phyloP scores from a whole-genome alignment of 805 yeast genomes.

The Komagataella mondaviorum region DNA sequence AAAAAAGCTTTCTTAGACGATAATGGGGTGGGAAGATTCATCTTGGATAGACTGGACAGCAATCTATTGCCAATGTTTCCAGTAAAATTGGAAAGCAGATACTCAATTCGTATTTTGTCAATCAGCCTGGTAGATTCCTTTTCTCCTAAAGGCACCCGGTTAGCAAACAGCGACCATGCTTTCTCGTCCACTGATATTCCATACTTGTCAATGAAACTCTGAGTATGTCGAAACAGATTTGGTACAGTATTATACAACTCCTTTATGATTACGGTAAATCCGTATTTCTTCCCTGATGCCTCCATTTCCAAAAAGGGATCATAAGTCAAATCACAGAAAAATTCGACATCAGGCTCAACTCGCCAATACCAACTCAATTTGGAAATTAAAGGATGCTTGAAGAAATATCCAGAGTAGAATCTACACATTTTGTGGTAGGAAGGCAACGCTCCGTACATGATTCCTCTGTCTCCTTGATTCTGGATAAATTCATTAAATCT shows the following conservation, averaged over 20 bases:
- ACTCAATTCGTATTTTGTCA: conserved; percentile 11
- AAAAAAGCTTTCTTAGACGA: conserved; percentile 16
- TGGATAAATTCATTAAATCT: conserved; percentile 45
- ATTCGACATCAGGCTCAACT: conserved; percentile 86
- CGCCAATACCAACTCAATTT: conserved; percentile 91
- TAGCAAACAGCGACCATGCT: conserved; percentile 57
- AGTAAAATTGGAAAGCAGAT: conserved; percentile 2
- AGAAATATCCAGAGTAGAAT: conserved; percentile 77
- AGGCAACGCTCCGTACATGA: conserved; percentile 71
- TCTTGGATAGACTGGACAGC: neutral
- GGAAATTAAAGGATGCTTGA: conserved; percentile 59
- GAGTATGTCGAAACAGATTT: conserved; percentile 61
- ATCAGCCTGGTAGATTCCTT: conserved; percentile 15
- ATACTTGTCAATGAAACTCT: conserved; percentile 38
- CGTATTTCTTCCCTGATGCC: conserved; percentile 55
- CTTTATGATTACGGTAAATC: conserved; percentile 67
- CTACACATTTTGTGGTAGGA: conserved; percentile 94
- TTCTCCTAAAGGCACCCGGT: conserved; percentile 9
- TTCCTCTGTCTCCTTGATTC: conserved; percentile 69
- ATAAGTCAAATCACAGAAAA: conserved; percentile 81
- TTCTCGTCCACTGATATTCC: conserved; percentile 34
- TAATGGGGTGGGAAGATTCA: neutral
- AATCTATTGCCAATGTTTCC: conserved; percentile 8
- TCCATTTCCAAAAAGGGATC: conserved; percentile 86
- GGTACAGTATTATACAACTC: conserved; percentile 81